Conservation (phyloP, 2,329 filamentous ascomycete genomes). For the Coniella lustricola region DNA sequence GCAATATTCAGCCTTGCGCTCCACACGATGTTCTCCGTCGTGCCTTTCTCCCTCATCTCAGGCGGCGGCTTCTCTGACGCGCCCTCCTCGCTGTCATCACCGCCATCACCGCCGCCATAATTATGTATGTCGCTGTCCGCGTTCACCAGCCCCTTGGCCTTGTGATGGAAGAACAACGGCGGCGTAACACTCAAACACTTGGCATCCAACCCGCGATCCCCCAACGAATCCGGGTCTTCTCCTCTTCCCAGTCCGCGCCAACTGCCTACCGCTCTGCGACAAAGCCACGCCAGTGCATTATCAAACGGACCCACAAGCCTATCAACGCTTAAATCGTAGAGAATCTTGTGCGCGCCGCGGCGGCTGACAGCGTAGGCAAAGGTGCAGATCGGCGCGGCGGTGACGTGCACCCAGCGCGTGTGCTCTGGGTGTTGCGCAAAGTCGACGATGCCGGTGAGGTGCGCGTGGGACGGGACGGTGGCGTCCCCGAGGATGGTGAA, state of each 20-base stretch:
- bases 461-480: constrained; percentile 21
- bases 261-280: constrained; percentile 23
- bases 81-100: constrained; percentile 3
- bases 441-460: constrained; percentile 22
- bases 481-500: constrained; percentile 20
- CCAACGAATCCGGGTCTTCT: constrained; percentile 6
- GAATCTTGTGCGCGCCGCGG: constrained; percentile 20
- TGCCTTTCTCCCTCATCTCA: constrained; percentile 22
- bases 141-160: constrained; percentile 20
- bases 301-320: constrained; percentile 25
- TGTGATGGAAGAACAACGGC: constrained; percentile 27
- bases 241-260: constrained; percentile 14
- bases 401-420: constrained; percentile 31
- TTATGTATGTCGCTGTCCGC: constrained; percentile 27
- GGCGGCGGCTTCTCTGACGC: constrained; percentile 3
- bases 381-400: constrained; percentile 31
- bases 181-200: constrained; percentile 29
- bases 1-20: constrained; percentile 27
- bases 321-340: constrained; percentile 25
- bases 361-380: constrained; percentile 28
- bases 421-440: constrained; percentile 24
- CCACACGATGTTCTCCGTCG: constrained; percentile 29
- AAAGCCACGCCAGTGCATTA: constrained; percentile 26
- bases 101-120: constrained; percentile 14
- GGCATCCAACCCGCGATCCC: constrained; percentile 22